phyloP scores from a whole-genome alignment of 108 stramenopile species.

The Nannochloropsis oceanica region DNA sequence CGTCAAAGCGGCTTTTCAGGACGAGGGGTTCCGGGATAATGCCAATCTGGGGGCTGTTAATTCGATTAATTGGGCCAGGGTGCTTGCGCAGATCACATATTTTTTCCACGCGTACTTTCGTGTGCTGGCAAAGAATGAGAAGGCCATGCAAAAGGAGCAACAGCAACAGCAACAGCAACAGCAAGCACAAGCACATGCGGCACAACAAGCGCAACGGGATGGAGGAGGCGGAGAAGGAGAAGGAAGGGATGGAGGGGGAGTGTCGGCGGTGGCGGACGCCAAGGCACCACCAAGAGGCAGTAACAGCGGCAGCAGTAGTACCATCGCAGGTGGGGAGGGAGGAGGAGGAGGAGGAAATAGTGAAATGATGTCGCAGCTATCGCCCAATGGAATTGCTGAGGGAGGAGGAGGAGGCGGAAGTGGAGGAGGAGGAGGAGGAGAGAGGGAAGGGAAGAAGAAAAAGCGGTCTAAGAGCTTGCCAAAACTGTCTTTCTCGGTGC shows the following conservation, averaged over 20 bases:
- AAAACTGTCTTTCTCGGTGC: conserved; percentile 54
- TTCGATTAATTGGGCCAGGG: conserved; percentile 91
- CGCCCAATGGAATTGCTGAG: neutral
- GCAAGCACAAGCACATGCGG: neutral
- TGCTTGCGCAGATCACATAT: conserved; percentile 90
- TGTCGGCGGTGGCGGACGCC: neutral
- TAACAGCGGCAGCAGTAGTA: neutral
- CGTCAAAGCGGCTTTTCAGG: conserved; percentile 84
- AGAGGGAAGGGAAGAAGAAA: neutral
- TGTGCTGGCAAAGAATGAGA: conserved; percentile 48
- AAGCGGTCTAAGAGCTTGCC: neutral
- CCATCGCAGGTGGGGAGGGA: neutral
- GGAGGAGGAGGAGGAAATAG: neutral
- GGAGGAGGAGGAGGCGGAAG: neutral
- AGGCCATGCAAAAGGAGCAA: conserved; percentile 29
- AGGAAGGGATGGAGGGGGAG: neutral
- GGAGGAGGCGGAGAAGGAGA: neutral
- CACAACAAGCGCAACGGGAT: neutral
- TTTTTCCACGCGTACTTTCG: conserved; percentile 81
- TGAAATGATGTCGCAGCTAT: neutral
- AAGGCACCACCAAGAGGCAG: neutral
- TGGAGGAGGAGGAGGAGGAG: neutral
- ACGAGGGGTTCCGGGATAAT: conserved; percentile 65
- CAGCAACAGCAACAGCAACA: conserved; percentile 24
- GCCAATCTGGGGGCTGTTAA: conserved; percentile 76